These are phyloP conservation scores for Didymella keratinophila DNA, from an alignment of 2,329 filamentous ascomycete genomes.

Conservation along the genomic window DNA sequence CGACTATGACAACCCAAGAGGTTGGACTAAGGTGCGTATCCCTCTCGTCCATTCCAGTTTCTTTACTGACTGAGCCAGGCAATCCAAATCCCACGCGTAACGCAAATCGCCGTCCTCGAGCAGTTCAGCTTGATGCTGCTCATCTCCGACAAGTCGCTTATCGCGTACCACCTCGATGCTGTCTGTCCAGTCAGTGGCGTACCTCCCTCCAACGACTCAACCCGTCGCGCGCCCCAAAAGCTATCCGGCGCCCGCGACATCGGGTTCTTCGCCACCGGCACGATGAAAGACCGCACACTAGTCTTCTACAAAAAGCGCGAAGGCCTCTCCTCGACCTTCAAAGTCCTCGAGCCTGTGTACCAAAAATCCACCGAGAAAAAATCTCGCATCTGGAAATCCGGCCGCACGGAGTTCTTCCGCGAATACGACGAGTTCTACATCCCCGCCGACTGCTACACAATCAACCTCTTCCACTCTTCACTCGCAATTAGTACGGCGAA, in stretches of 20 bases:
- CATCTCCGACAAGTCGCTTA: slow-evolving; percentile 87
- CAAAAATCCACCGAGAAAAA: slow-evolving; percentile 90
- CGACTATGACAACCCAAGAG: slow-evolving; percentile 85
- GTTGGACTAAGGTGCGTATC: slow-evolving; percentile 81
- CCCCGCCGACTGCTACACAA: slow-evolving; percentile 89
- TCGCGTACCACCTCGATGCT: slow-evolving; percentile 92
- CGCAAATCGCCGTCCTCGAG: slow-evolving; percentile 92
- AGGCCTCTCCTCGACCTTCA: slow-evolving; percentile 91
- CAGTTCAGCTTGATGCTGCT: slow-evolving; percentile 94
- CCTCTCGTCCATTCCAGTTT: slow-evolving; percentile 1
- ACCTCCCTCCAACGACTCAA: slow-evolving; percentile 73
- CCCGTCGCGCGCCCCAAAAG: slow-evolving; percentile 87
- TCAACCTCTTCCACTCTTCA: slow-evolving; percentile 95
- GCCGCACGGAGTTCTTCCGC: slow-evolving; percentile 92
- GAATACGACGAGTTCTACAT: slow-evolving; percentile 99
- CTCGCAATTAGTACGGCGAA: slow-evolving; percentile 90
- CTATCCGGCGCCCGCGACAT: slow-evolving; percentile 88
- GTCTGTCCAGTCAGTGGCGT: slow-evolving; percentile 66
- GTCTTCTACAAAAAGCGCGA: slow-evolving; percentile 98
- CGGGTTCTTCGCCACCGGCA: slow-evolving; percentile 92
- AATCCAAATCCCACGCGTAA: slow-evolving; percentile 78
- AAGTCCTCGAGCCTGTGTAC: slow-evolving; percentile 93
- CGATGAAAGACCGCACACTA: slow-evolving; percentile 95
- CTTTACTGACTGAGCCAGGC: slow-evolving; percentile 63
- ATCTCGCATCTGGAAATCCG: slow-evolving; percentile 71